These are phyloP conservation scores for Paspalum notatum DNA, from an alignment of 176 grass and related monocot genomes.

Conservation along the genomic window DNA sequence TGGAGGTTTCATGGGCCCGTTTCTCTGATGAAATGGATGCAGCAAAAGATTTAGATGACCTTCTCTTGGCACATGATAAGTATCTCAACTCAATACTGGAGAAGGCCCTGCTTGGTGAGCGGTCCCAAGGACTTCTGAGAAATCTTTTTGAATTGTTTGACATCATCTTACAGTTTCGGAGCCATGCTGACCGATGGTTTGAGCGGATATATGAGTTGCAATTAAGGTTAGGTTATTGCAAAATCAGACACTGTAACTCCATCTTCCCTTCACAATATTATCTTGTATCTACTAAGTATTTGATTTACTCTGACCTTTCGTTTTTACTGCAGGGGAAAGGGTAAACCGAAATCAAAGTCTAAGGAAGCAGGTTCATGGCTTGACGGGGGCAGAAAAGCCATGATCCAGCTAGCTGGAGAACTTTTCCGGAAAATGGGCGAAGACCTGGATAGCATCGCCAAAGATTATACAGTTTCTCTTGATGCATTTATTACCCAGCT, in stretches of 20 bases:
- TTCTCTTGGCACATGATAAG: slow-evolving; percentile 79
- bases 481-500: slow-evolving; percentile 87
- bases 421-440: slow-evolving; percentile 90
- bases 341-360: slow-evolving; percentile 72
- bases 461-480: slow-evolving; percentile 86
- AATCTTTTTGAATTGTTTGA: slow-evolving; percentile 89
- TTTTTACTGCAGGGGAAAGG: slow-evolving; percentile 67
- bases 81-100: slow-evolving; percentile 87
- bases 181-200: slow-evolving; percentile 88
- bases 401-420: slow-evolving; percentile 76
- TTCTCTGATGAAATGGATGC: slow-evolving; percentile 97
- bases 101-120: slow-evolving; percentile 86
- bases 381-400: slow-evolving; percentile 78
- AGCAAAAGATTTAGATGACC: slow-evolving; percentile 92
- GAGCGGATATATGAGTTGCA: slow-evolving; percentile 88
- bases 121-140: slow-evolving; percentile 64
- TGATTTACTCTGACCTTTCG: slow-evolving; percentile 19
- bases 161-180: slow-evolving; percentile 81
- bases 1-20: slow-evolving; percentile 86
- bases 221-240: slow-evolving; percentile 60
- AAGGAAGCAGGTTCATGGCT: slow-evolving; percentile 61
- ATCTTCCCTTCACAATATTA: slow-evolving; percentile 25
- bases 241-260: slow-evolving; percentile 14
- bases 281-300: slow-evolving; percentile 19
- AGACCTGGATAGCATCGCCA: slow-evolving; percentile 87